Evolutionary conservation across 768 basidiomycete genomes (phyloP), one percentile per base, ranked within the genome.

Genomic region (Lactarius sp.): DNA sequence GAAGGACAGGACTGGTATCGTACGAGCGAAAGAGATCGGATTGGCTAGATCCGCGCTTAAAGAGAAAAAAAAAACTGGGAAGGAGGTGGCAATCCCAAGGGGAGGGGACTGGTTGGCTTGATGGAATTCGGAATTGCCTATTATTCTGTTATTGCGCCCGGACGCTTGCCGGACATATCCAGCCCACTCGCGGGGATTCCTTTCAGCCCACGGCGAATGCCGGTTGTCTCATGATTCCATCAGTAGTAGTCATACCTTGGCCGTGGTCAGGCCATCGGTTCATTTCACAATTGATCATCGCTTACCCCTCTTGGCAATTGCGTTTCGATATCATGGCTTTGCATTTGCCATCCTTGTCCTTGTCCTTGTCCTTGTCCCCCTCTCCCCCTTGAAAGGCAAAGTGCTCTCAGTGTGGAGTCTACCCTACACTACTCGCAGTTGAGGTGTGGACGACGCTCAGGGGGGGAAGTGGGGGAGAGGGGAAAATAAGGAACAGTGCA

Each of bases 151-250:
- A 53, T 58, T 65, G 54, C 59, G 64, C 59, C 64, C 59, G 59
- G 64, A 60, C 44, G 58, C 47, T 59, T 59, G 62, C 62, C 62
- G 52, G 62, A 59, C 56, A 42, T 36, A n/a, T 63, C 18, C 31
- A 37, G 20, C 34, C 39, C 16, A 39, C 34, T 64, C 57, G 46
- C 27, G 52, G 53, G 47, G 52, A 42, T 41, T 61, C 22, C 41
- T 33, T 44, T 50, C 49, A 9, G 14, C 42, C 6, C 37, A 27
- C 64, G 64, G 64, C 14, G 9, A 20, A 16, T 46, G 3, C 64
- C 64, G 64, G 64, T 60, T 20, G 64, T 60, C 50, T 41, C 59
- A 47, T 34, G 55, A 52, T 63, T 58, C 62, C 56, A 52, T 63
- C 56, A 58, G 56, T 47, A 16, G 46, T 31, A 47, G 33, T 13